A percentile compares a stretch with the other conserved stretches of the same genome.
phyloP scores from a whole-genome alignment of 1,284 basidiomycete species.

The Sporisorium scitamineum region DNA sequence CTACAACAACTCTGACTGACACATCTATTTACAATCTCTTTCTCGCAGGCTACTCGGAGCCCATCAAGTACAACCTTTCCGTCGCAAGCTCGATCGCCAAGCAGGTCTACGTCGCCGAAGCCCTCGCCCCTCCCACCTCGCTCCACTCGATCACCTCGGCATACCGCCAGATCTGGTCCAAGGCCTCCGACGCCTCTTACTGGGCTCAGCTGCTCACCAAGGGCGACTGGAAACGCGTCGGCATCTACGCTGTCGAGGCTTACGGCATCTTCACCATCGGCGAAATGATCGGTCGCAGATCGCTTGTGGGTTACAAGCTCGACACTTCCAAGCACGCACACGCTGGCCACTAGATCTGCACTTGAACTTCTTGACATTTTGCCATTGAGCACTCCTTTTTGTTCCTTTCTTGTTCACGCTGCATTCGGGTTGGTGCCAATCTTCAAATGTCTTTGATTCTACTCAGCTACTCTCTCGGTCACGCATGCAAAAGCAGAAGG shows the following conservation, averaged over 20 bases:
- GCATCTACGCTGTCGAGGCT: constrained; percentile 87
- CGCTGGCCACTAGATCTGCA: constrained; percentile 54
- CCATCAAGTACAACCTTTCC: constrained; percentile 70
- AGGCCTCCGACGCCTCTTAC: constrained; percentile 77
- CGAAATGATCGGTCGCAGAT: constrained; percentile 65
- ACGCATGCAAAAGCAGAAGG: neutral
- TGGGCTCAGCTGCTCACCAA: constrained; percentile 78
- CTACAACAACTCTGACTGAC: neutral
- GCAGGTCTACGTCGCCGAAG: constrained; percentile 90
- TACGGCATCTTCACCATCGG: constrained; percentile 81
- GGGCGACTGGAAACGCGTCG: constrained; percentile 81
- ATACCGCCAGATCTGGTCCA: constrained; percentile 80
- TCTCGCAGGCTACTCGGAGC: constrained; percentile 51
- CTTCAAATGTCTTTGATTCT: neutral
- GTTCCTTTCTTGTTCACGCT: no score
- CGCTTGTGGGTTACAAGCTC: constrained; percentile 62
- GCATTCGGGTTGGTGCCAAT: neutral
- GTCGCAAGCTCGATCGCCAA: constrained; percentile 86
- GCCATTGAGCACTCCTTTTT: no score
- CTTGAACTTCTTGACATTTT: neutral
- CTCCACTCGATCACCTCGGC: constrained; percentile 76
- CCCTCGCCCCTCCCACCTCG: constrained; percentile 83
- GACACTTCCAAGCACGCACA: constrained; percentile 54
- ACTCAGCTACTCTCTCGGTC: neutral
- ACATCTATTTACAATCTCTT: neutral